Conservation (phyloP, 768 basidiomycete genomes). For the Collybiopsis confluens region DNA sequence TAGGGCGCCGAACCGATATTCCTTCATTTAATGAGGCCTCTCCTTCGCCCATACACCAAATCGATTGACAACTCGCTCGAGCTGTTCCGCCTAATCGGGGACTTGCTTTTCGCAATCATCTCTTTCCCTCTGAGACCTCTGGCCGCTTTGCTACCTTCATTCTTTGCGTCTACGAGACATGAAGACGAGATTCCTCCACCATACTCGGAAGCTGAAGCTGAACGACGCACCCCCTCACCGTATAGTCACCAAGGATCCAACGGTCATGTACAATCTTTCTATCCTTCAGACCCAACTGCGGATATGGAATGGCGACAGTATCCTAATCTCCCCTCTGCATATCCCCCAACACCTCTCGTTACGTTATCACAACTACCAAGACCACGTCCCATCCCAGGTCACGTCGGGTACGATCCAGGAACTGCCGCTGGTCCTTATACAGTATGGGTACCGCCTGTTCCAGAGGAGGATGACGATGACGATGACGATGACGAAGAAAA, state of each 20-base stretch:
- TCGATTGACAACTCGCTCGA: conserved; percentile 66
- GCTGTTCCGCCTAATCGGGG: conserved; percentile 56
- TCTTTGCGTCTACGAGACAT: not conserved
- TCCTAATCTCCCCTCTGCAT: conserved; percentile 73
- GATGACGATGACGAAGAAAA: conserved; percentile 1
- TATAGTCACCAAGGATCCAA: not conserved
- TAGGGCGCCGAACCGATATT: conserved; percentile 87
- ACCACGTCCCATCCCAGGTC: not conserved
- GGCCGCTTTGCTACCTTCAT: too few relatives aligned
- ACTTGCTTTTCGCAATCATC: conserved; percentile 46
- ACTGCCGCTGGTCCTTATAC: conserved; percentile 13
- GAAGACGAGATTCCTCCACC: conserved; percentile 1
- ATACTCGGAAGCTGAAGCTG: not conserved
- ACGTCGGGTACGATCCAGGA: conserved; percentile 5
- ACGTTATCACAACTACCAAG: conserved; percentile 28
- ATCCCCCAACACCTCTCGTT: conserved; percentile 64
- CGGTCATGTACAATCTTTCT: not conserved
- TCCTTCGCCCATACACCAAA: conserved; percentile 68
- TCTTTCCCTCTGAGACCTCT: conserved; percentile 37
- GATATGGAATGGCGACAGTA: conserved; percentile 71
- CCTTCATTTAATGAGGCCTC: conserved; percentile 74
- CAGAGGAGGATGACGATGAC: too few relatives aligned
- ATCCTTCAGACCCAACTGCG: conserved; percentile 4
- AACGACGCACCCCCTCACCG: not conserved
- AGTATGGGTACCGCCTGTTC: conserved; percentile 27